Evolutionary conservation across 192 early-diverging fungal species (phyloP).

Genomic region (Umbelopsis ramanniana): DNA sequence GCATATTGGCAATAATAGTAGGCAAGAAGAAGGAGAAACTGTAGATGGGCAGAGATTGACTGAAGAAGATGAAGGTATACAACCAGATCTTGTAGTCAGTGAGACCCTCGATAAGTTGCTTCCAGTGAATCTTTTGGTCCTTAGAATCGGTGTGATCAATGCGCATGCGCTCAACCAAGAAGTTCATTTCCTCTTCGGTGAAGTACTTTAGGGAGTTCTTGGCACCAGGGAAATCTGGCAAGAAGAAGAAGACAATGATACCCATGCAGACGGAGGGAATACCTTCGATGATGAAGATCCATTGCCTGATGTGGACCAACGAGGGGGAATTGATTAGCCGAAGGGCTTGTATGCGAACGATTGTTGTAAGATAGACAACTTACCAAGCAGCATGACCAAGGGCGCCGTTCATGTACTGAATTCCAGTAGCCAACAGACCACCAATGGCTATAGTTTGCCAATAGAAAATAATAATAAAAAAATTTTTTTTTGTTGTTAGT

Average conservation of each 20-base stretch:
- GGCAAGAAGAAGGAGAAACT: slow-evolving; percentile 74
- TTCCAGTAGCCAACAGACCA: slow-evolving; percentile 64
- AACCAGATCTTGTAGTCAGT: slow-evolving; percentile 55
- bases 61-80: slow-evolving; percentile 57
- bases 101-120: slow-evolving; percentile 49
- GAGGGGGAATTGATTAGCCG: too few relatives aligned
- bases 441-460: slow-evolving; percentile 47
- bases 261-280: slow-evolving; percentile 52
- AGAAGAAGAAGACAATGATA: slow-evolving; percentile 40
- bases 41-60: slow-evolving; percentile 61
- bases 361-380: neutral
- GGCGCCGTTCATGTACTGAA: slow-evolving; percentile 50
- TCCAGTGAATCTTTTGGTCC: slow-evolving; percentile 43
- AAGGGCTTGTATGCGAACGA: neutral
- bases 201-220: slow-evolving; percentile 33
- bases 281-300: slow-evolving; percentile 71
- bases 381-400: slow-evolving; percentile 32
- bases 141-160: slow-evolving; percentile 34
- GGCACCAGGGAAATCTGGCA: slow-evolving; percentile 46
- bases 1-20: slow-evolving; percentile 57
- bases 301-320: too few relatives aligned
- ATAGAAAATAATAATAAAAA: neutral
- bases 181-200: slow-evolving; percentile 52
- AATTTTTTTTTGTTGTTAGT: neutral
- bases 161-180: slow-evolving; percentile 55